Evolutionary conservation across 768 basidiomycete genomes (phyloP), one percentile per base, ranked within the genome.

Genomic region (Myochromella boudieri): DNA sequence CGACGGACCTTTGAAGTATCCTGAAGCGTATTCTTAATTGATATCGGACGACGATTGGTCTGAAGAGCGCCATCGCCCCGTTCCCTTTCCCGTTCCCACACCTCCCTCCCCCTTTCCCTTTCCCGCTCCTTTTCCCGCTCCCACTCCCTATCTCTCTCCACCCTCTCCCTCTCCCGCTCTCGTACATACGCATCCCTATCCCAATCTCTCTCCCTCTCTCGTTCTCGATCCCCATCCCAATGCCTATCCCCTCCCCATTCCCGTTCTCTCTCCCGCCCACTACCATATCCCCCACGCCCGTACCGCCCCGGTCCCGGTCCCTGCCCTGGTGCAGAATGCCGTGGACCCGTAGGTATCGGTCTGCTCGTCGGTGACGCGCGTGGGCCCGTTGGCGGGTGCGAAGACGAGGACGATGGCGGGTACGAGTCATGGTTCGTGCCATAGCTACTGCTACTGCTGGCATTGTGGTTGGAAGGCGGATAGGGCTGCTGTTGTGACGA

Each of bases 281-380:
- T 3, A 6, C 28, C 17, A 37, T 38, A 21, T n/a, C n/a, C n/a
- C n/a, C n/a, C n/a, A n/a, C n/a, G n/a, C n/a, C n/a, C n/a, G n/a
- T n/a, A n/a, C n/a, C n/a, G n/a, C n/a, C n/a, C n/a, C n/a, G n/a
- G n/a, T 9, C 14, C 21, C 4, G 44, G 44, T 18, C 17, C 32
- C 20, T 44, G 34, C 26, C 32, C 32, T 22, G 21, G 11, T 4
- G 10, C 14, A 14, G 32, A 22, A 21, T 33, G 27, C 34, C 65
- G 61, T 21, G 64, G 45, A 36, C 60, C 57, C 37, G 60, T 65
- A 22, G 53, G 47, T 17, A 51, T 53, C 12, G 43, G 52, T 53
- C 55, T 24, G 60, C 49, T 29, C 48, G 80, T 79, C 48, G 68
- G 57, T 37, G 71, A 62, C 39, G 68, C 60, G 58, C 80, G 81